Evolutionary conservation across 176 grass and related monocot species (phyloP).

Genomic region (Oryza nivara): DNA sequence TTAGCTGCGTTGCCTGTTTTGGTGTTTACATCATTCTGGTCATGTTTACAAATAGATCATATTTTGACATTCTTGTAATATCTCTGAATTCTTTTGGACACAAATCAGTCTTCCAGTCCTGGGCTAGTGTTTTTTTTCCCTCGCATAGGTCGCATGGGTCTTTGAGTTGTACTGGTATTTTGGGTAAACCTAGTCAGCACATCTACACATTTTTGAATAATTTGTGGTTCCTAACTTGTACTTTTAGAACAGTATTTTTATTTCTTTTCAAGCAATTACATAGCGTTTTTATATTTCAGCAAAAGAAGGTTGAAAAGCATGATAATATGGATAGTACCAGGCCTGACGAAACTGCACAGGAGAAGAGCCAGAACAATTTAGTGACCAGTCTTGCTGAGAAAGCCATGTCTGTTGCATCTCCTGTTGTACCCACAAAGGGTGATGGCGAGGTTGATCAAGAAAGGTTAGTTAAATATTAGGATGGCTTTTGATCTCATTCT

Average conservation of each 20-base stretch:
- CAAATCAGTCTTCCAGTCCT: not conserved
- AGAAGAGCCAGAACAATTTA: conserved; percentile 67
- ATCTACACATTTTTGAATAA: conserved; percentile 25
- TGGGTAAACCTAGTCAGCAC: not conserved
- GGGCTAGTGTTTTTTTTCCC: not conserved
- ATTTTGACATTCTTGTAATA: conserved; percentile 12
- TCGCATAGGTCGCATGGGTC: not conserved
- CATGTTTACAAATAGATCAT: conserved; percentile 38
- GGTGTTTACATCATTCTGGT: not conserved
- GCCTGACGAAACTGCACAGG: conserved; percentile 51
- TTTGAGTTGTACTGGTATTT: not conserved
- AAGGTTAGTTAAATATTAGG: conserved; percentile 53
- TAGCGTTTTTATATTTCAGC: conserved; percentile 28
- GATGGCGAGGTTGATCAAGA: conserved; percentile 91
- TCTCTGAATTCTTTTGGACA: not conserved
- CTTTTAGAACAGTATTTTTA: conserved; percentile 5
- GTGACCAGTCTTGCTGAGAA: conserved; percentile 88
- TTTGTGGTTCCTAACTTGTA: not conserved
- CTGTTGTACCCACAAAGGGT: conserved; percentile 82
- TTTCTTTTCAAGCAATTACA: not conserved
- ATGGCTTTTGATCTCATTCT: conserved; percentile 30
- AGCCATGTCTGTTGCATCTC: conserved; percentile 89
- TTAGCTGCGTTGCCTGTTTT: not conserved
- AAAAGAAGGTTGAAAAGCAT: conserved; percentile 48
- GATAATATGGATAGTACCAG: conserved; percentile 43